Evolutionary conservation across 352 stramenopile species (phyloP).

Genomic region (Globisporangium solare): DNA sequence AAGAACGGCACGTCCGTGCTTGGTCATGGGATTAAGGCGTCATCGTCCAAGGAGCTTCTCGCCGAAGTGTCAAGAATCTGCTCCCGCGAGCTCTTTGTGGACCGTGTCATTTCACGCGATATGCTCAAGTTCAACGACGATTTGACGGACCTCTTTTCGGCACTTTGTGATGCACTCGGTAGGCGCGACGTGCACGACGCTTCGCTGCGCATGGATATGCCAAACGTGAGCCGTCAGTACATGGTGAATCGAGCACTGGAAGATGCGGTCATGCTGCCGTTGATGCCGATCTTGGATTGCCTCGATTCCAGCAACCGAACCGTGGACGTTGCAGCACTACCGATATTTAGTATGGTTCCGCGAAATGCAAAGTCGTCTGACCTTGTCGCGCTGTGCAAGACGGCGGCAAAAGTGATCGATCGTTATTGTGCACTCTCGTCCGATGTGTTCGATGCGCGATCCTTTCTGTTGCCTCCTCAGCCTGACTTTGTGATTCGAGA

Average conservation of each 20-base stretch:
- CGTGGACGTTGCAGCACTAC: slow-evolving; percentile 9
- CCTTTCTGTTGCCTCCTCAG: slow-evolving; percentile 16
- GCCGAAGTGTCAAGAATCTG: slow-evolving; percentile 15
- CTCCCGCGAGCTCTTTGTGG: slow-evolving; percentile 19
- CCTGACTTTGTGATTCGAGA: slow-evolving; percentile 20
- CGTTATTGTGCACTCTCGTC: slow-evolving; percentile 12
- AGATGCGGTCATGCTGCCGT: slow-evolving; percentile 20
- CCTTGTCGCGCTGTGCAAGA: slow-evolving; percentile 9
- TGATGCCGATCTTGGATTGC: slow-evolving; percentile 27
- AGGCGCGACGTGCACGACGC: slow-evolving; percentile 16
- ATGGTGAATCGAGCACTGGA: slow-evolving; percentile 17
- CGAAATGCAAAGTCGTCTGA: not conserved
- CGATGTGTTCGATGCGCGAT: slow-evolving; percentile 5
- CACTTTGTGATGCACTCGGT: slow-evolving; percentile 23
- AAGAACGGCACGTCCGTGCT: slow-evolving; percentile 23
- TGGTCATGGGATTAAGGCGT: not conserved
- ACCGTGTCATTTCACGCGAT: slow-evolving; percentile 27
- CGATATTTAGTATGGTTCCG: not conserved
- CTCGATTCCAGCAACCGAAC: slow-evolving; percentile 20
- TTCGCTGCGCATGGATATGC: slow-evolving; percentile 3
- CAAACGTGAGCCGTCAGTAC: slow-evolving; percentile 16
- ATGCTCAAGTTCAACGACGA: slow-evolving; percentile 30
- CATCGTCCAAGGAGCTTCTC: slow-evolving; percentile 19
- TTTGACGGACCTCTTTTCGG: slow-evolving; percentile 22
- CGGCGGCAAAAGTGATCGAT: slow-evolving; percentile 13